A percentile compares a stretch with the other conserved stretches of the same genome.
phyloP scores from a whole-genome alignment of 208 protist genomes.

The Crithidia bombi region DNA sequence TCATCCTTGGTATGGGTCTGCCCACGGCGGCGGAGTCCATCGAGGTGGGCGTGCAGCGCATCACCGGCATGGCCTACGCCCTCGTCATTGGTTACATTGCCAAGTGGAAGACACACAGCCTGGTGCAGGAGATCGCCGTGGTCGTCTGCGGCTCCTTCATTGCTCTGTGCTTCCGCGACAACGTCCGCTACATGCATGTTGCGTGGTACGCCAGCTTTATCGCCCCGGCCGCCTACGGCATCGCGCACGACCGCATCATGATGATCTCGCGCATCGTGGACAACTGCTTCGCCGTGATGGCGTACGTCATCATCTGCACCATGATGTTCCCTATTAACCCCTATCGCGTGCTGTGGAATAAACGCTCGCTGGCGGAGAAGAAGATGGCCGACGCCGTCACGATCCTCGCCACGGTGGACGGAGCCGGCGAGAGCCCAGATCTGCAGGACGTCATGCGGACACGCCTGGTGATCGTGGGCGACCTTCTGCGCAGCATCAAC shows the following conservation, averaged over 20 bases:
- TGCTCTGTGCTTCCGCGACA: constrained; percentile 37
- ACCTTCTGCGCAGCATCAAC: constrained; percentile 19
- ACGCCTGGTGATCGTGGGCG: constrained; percentile 23
- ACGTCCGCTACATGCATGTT: constrained; percentile 51
- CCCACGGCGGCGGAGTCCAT: constrained; percentile 60
- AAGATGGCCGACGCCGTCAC: constrained; percentile 50
- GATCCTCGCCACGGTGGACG: constrained; percentile 33
- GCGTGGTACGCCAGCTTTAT: constrained; percentile 56
- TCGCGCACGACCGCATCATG: constrained; percentile 32
- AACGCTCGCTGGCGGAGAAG: constrained; percentile 37
- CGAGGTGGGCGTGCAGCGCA: constrained; percentile 56
- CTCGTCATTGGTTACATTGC: constrained; percentile 51
- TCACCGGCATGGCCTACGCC: constrained; percentile 53
- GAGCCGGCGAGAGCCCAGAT: constrained; percentile 14
- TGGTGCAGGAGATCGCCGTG: constrained; percentile 41
- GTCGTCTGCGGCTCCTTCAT: constrained; percentile 42
- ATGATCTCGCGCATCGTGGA: constrained; percentile 54
- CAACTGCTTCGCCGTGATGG: constrained; percentile 53
- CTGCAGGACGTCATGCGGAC: constrained; percentile 26
- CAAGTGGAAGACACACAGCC: constrained; percentile 37
- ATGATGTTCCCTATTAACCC: constrained; percentile 68
- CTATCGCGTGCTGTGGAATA: constrained; percentile 63
- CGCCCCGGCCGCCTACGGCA: constrained; percentile 43
- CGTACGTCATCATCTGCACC: constrained; percentile 62
- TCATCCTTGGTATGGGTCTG: constrained; percentile 61